Percentiles rank a stretch among this genome's conserved stretches.
These are phyloP conservation scores for Symmetrospora coprosmae DNA, from an alignment of 768 basidiomycete genomes.

Conservation along the genomic window DNA sequence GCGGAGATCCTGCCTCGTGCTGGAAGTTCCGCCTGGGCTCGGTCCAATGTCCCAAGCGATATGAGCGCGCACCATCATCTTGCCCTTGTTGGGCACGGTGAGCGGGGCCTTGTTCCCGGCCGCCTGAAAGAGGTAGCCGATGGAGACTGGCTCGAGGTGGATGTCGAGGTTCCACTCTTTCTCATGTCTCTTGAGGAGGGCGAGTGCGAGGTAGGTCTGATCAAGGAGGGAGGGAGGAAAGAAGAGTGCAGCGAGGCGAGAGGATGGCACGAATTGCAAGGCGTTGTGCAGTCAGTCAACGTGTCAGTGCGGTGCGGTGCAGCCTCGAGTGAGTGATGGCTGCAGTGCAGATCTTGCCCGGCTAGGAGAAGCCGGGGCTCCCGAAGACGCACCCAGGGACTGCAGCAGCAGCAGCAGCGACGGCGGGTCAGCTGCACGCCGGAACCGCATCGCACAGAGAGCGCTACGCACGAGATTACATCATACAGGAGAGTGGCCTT, in stretches of 20 bases:
- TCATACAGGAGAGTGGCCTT: slow-evolving; percentile 2
- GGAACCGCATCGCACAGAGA: too few relatives aligned
- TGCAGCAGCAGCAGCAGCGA: neutral
- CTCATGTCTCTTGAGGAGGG: slow-evolving; percentile 5
- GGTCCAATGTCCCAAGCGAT: neutral
- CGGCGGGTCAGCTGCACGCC: too few relatives aligned
- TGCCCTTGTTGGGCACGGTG: slow-evolving; percentile 11
- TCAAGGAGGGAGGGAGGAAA: neutral
- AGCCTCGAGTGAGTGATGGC: too few relatives aligned
- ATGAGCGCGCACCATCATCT: slow-evolving; percentile 4
- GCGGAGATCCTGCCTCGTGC: too few relatives aligned
- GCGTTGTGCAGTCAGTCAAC: too few relatives aligned
- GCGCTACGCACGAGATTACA: neutral
- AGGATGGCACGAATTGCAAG: neutral
- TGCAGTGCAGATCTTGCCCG: neutral
- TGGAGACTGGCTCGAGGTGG: neutral
- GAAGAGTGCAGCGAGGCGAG: neutral
- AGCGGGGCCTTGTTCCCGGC: slow-evolving; percentile 10
- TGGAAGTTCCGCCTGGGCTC: too few relatives aligned
- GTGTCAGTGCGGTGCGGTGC: too few relatives aligned
- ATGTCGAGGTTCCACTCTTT: slow-evolving; percentile 12
- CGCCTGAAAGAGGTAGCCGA: slow-evolving; percentile 13
- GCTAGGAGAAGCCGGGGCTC: too few relatives aligned
- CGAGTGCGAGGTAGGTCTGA: neutral
- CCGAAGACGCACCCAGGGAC: slow-evolving; percentile 7